Evolutionary conservation across 2,329 filamentous ascomycete species (phyloP).

Genomic region (Pyrenochaeta sp.): DNA sequence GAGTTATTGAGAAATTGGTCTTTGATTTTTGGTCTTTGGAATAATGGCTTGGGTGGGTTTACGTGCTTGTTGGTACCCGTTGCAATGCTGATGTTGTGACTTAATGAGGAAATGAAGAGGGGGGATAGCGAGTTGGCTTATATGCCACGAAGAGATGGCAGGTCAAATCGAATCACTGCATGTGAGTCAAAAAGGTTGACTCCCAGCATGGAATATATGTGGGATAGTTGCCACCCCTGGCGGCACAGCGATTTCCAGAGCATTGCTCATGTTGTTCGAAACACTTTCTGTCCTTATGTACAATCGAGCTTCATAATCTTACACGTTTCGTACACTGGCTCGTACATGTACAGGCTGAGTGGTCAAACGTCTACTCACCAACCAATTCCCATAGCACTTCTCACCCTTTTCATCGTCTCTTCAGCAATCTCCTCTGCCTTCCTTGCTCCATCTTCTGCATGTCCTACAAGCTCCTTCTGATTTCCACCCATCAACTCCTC

Average conservation of each 20-base stretch:
- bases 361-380: conserved; percentile 9
- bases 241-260: neutral
- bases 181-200: neutral
- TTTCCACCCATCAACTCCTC: conserved; percentile 61
- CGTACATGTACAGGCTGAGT: neutral
- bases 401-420: conserved; percentile 54
- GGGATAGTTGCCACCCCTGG: neutral
- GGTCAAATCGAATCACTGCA: neutral
- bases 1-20: too few relatives aligned
- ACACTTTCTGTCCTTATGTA: neutral
- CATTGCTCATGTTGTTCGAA: neutral
- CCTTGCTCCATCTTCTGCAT: conserved; percentile 66
- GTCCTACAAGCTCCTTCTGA: conserved; percentile 63
- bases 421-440: conserved; percentile 70
- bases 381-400: conserved; percentile 29
- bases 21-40: neutral
- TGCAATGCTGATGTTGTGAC: neutral
- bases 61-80: neutral
- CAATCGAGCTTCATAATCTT: neutral
- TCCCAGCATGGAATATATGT: neutral
- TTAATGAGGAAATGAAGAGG: neutral
- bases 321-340: neutral
- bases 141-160: neutral
- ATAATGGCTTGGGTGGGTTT: neutral
- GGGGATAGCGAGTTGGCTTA: neutral